Conservation (phyloP, 2,329 filamentous ascomycete genomes). For the Nigrospora sphaerica region DNA sequence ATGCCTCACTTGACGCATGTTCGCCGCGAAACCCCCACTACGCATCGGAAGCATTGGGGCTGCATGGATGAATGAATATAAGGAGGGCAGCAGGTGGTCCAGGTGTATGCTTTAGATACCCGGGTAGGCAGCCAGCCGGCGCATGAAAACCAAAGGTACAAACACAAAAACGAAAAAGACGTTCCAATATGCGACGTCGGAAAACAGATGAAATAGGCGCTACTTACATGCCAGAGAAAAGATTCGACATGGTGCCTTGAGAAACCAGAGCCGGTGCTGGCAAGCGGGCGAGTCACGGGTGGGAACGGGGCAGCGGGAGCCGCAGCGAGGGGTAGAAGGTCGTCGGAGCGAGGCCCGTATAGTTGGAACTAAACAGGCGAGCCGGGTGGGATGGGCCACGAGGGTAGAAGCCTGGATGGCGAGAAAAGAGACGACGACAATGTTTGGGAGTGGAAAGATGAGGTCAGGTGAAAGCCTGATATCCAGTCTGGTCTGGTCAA, state of each 20-base stretch:
- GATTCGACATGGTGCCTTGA: constrained; percentile 46
- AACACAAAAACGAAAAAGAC: too few species aligned
- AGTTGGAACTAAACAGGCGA: too few species aligned
- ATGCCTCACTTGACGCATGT: too few species aligned
- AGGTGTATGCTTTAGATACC: too few species aligned
- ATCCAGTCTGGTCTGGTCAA: too few species aligned
- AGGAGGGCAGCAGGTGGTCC: too few species aligned
- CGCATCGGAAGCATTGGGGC: too few species aligned
- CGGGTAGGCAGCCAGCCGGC: neutral
- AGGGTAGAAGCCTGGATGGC: neutral
- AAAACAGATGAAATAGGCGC: constrained; percentile 1
- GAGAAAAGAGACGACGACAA: neutral
- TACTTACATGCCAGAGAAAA: constrained; percentile 57
- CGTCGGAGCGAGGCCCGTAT: too few species aligned
- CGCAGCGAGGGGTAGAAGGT: neutral
- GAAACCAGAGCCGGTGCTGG: constrained; percentile 3
- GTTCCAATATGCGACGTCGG: neutral
- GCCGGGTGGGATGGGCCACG: too few species aligned
- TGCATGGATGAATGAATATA: too few species aligned
- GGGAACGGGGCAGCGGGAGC: neutral
- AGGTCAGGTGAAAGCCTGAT: neutral
- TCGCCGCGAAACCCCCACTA: too few species aligned
- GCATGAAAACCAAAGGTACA: neutral
- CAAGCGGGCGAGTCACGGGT: neutral
- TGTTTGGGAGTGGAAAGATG: neutral